Evolutionary conservation across 495 filamentous ascomycete species (phyloP).

Genomic region (Talaromyces nanjingensis): DNA sequence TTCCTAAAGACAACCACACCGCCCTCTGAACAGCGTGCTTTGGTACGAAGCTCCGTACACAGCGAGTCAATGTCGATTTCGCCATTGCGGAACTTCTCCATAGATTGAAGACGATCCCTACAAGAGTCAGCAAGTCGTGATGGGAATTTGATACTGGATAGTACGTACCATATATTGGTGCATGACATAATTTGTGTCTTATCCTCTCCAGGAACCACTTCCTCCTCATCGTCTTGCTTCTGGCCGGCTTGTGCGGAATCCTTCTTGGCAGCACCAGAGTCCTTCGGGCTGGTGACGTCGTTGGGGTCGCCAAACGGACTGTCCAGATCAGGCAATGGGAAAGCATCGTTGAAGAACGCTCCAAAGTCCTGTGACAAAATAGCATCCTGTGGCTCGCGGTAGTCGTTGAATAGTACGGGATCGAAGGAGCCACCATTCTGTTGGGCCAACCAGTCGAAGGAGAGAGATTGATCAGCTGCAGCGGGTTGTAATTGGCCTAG

Average conservation of each 20-base stretch:
- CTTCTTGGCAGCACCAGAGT: conserved; percentile 44
- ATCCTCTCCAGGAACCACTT: conserved; percentile 60
- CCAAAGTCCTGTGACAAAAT: conserved; percentile 60
- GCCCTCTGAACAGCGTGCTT: conserved; percentile 89
- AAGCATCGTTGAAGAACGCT: conserved; percentile 84
- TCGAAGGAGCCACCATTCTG: conserved; percentile 88
- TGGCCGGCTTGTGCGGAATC: conserved; percentile 69
- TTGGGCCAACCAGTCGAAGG: conserved; percentile 71
- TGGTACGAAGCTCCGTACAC: conserved; percentile 88
- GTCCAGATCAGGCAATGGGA: conserved; percentile 66
- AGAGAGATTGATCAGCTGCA: conserved; percentile 23
- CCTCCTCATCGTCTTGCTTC: conserved; percentile 57
- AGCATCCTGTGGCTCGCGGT: conserved; percentile 83
- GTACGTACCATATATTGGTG: conserved; percentile 83
- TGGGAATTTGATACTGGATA: neutral
- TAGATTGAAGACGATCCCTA: conserved; percentile 88
- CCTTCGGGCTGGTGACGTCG: conserved; percentile 38
- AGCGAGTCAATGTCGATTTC: conserved; percentile 89
- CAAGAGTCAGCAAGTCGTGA: conserved; percentile 14
- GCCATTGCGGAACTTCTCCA: conserved; percentile 77
- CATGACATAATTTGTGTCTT: conserved; percentile 66
- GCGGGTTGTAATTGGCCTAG: conserved; percentile 16
- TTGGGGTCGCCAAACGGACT: conserved; percentile 62
- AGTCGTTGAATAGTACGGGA: conserved; percentile 85
- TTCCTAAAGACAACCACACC: conserved; percentile 88